A percentile compares a stretch with the other conserved stretches of the same genome.
Evolutionary conservation across 192 early-diverging fungal species (phyloP).

Genomic region (Rhizophagus prolifer): DNA sequence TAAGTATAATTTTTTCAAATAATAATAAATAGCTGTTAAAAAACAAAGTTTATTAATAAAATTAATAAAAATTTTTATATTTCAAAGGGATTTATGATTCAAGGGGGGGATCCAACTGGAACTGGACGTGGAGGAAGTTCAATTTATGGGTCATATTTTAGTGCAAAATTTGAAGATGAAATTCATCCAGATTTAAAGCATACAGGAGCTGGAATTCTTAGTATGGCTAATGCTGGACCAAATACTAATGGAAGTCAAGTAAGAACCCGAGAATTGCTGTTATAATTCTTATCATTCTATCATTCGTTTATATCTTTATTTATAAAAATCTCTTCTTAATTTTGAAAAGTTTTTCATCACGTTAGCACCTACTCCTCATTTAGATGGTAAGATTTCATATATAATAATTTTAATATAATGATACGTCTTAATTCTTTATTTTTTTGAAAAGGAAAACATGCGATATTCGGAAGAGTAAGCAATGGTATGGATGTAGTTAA

Average conservation of each 20-base stretch:
- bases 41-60: neutral
- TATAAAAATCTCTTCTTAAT: neutral
- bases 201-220: slow-evolving; percentile 85
- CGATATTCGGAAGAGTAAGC: slow-evolving; percentile 87
- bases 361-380: slow-evolving; percentile 86
- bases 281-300: neutral
- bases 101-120: slow-evolving; percentile 96
- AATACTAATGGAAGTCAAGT: slow-evolving; percentile 67
- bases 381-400: slow-evolving; percentile 59
- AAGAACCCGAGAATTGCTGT: neutral
- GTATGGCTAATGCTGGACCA: slow-evolving; percentile 83
- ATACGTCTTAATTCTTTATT: slow-evolving; percentile 29
- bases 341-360: slow-evolving; percentile 79
- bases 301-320: slow-evolving; percentile 19
- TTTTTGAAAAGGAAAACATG: slow-evolving; percentile 70
- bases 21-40: neutral
- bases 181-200: slow-evolving; percentile 75
- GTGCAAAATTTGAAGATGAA: slow-evolving; percentile 69
- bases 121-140: slow-evolving; percentile 85
- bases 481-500: slow-evolving; percentile 81
- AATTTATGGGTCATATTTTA: slow-evolving; percentile 66
- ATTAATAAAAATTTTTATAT: too few relatives aligned
- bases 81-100: slow-evolving; percentile 90
- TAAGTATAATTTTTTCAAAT: neutral
- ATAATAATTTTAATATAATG: neutral